Percentiles rank a stretch among this genome's conserved stretches.
Conservation (phyloP, 148 eudicot species). For the Camellia lanceoleosa region DNA sequence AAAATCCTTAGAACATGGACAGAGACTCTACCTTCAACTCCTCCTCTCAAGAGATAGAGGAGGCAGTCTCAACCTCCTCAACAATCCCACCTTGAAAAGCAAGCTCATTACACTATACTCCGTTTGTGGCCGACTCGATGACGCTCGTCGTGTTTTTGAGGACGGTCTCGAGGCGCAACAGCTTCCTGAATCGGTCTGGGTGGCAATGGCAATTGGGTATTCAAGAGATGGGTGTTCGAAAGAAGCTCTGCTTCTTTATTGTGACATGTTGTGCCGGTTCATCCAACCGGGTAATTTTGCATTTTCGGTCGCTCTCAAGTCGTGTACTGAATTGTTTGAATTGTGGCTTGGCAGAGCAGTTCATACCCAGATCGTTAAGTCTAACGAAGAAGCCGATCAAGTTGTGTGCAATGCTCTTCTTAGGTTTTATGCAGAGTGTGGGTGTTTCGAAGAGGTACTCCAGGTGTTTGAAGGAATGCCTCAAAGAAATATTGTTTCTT, state of each 20-base stretch:
- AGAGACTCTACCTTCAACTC: constrained; percentile 33
- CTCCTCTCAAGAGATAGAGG: constrained; percentile 14
- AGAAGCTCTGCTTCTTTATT: constrained; percentile 13
- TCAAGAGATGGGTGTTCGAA: too few relatives aligned
- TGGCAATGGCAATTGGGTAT: too few relatives aligned
- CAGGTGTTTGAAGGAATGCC: constrained; percentile 42
- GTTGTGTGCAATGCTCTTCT: constrained; percentile 38
- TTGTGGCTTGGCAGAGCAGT: constrained; percentile 30
- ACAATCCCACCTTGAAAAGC: constrained; percentile 24
- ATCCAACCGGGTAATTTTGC: constrained; percentile 31
- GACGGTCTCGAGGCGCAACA: too few relatives aligned
- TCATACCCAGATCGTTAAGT: constrained; percentile 40
- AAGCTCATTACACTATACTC: constrained; percentile 31
- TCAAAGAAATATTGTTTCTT: constrained; percentile 31
- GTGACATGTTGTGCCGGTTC: constrained; percentile 27
- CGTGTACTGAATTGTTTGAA: constrained; percentile 23
- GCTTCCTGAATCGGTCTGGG: too few relatives aligned
- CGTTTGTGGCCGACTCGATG: too few relatives aligned
- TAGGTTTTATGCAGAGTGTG: constrained; percentile 34
- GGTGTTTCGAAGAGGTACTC: constrained; percentile 31
- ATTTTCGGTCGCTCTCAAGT: constrained; percentile 33
- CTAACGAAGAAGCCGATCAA: constrained; percentile 28
- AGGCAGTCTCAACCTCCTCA: constrained; percentile 7
- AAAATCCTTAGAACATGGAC: constrained; percentile 38
- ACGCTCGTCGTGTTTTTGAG: too few relatives aligned